Base-by-base conservation (phyloP, 345 rosid species). In the Chamaenerion angustifolium region DNA sequence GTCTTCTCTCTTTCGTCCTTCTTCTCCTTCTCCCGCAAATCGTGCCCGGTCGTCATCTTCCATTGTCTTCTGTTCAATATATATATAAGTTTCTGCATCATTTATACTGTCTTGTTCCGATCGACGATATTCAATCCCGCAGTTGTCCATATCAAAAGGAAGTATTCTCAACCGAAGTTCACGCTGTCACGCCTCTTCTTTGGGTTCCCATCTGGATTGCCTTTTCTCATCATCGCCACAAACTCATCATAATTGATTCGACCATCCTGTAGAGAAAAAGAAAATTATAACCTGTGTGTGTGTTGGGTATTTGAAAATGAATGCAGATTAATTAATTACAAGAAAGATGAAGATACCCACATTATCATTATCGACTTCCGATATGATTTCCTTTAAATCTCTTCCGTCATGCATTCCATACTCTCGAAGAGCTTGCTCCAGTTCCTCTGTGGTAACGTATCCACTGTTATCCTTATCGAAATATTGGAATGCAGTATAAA, bases 241-340 rank as follows among this genome's bases (percentile, higher is more conserved):
- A 88, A 88, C 67, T 88, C 97, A 11, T 88, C 97, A 21, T 88
- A 85, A 75, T 88, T 88, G 49, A 88, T 88, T 72, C 72, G 85
- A 44, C 97, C 97, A 59, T 88, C 97, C 97, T 88, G 72, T 52
- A 58, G 55, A 31, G 21, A 6, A 16, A 16, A 14, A 10, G 18
- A 43, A 21, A 21, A 21, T 21, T 21, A 21, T 21, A n/a, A n/a
- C n/a, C n/a, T n/a, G n/a, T n/a, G n/a, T n/a, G n/a, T n/a, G n/a
- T n/a, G n/a, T n/a, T n/a, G n/a, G n/a, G n/a, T n/a, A n/a, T n/a
- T n/a, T n/a, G n/a, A n/a, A n/a, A n/a, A n/a, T n/a, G n/a, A n/a
- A n/a, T n/a, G n/a, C n/a, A n/a, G 25, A 21, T 21, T 21, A 4
- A 21, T 21, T 21, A 21, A 21, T 4, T n/a, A n/a, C n/a, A n/a